Evolutionary conservation across 2,329 filamentous ascomycete species (phyloP).

Genomic region (Hymenoscyphus fructigenus): DNA sequence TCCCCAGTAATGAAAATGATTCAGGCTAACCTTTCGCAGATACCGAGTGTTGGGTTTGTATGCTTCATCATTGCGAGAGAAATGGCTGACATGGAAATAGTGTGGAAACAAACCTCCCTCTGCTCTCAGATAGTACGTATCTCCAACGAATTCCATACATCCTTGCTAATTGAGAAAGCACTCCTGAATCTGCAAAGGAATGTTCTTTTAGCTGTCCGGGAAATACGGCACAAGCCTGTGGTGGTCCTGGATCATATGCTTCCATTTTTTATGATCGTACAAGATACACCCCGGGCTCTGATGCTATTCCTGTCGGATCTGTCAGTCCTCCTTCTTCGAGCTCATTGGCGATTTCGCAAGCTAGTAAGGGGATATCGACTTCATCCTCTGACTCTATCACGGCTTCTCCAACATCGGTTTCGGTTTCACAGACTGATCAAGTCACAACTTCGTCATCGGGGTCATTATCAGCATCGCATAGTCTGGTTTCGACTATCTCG

Average conservation of each 20-base stretch:
- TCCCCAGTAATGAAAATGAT: background rate
- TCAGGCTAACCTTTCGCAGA: background rate
- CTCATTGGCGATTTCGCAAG: background rate
- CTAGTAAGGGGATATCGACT: background rate
- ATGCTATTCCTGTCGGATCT: constrained; percentile 9
- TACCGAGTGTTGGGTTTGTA: constrained; percentile 24
- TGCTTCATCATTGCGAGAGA: background rate
- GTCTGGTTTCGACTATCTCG: background rate
- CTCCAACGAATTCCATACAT: background rate
- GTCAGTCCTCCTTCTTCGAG: background rate
- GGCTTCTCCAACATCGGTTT: background rate
- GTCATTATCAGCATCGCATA: background rate
- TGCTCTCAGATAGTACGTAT: constrained; percentile 26
- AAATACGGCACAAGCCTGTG: constrained; percentile 24
- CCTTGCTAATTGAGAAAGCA: constrained; percentile 16
- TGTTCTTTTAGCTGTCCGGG: constrained; percentile 26
- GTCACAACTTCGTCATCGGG: background rate
- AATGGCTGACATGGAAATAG: constrained; percentile 23
- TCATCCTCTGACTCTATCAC: background rate
- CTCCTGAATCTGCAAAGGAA: constrained; percentile 27
- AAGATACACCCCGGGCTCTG: constrained; percentile 30
- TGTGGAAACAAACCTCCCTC: constrained; percentile 34
- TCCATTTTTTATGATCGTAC: constrained; percentile 37
- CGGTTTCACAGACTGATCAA: background rate
- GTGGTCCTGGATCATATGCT: constrained; percentile 36